A percentile compares a stretch with the other conserved stretches of the same genome.
Evolutionary conservation across 2,329 filamentous ascomycete species (phyloP).

Genomic region (Juglanconis sp.): DNA sequence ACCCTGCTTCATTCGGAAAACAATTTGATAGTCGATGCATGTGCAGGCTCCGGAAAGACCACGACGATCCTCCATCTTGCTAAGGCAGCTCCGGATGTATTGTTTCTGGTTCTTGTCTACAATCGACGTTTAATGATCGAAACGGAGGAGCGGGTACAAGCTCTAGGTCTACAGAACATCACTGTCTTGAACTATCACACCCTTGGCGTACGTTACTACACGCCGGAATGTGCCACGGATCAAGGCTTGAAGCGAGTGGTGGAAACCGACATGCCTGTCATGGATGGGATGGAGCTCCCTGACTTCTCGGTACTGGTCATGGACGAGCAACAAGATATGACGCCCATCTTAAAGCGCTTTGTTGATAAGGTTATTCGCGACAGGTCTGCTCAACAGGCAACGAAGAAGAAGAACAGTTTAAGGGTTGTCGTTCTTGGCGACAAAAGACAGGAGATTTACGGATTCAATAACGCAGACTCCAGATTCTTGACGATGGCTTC

Average conservation of each 20-base stretch:
- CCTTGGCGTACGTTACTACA: conserved; percentile 11
- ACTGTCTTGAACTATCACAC: conserved; percentile 15
- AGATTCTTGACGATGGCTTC: conserved; percentile 14
- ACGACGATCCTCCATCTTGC: conserved; percentile 15
- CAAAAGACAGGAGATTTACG: conserved; percentile 14
- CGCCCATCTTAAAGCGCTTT: conserved; percentile 14
- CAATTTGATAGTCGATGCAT: conserved; percentile 15
- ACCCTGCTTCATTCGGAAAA: conserved; percentile 1
- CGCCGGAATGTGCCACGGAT: conserved; percentile 12
- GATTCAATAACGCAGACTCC: conserved; percentile 18
- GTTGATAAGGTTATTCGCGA: conserved; percentile 15
- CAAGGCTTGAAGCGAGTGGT: conserved; percentile 16
- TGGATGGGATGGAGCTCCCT: conserved; percentile 1
- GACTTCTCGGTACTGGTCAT: conserved; percentile 13
- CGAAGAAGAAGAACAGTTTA: not conserved
- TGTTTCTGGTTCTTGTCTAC: conserved; percentile 14
- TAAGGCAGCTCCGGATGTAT: not conserved
- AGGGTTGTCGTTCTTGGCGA: conserved; percentile 15
- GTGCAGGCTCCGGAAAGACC: conserved; percentile 15
- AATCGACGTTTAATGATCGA: conserved; percentile 16
- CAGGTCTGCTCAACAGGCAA: not conserved
- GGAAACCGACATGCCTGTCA: conserved; percentile 12
- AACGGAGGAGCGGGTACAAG: conserved; percentile 9
- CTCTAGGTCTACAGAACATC: conserved; percentile 7
- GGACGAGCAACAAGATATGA: conserved; percentile 19